Evolutionary conservation across 169 alveolate species (phyloP).

Genomic region (Miamiensis avidus): DNA sequence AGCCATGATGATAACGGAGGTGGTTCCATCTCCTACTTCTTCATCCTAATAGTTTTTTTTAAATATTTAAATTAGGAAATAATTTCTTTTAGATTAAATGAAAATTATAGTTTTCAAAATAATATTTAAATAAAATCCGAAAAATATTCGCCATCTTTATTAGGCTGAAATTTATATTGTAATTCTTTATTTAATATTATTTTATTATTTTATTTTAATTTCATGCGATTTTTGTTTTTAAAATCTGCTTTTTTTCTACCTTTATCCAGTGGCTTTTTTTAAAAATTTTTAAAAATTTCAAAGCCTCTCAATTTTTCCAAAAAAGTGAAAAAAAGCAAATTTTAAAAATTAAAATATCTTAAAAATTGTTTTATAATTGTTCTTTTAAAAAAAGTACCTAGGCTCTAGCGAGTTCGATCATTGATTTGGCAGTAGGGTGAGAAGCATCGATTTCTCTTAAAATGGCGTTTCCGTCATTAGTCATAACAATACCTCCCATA

Average conservation of each 20-base stretch:
- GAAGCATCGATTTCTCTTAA: slow-evolving; percentile 98
- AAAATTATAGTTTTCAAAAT: too few relatives aligned
- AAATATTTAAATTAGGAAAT: too few relatives aligned
- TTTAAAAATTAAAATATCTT: background rate
- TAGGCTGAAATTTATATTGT: too few relatives aligned
- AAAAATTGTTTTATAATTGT: too few relatives aligned
- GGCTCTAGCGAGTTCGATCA: slow-evolving; percentile 96
- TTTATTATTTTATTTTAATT: too few relatives aligned
- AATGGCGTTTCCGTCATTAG: slow-evolving; percentile 98
- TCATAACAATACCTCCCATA: slow-evolving; percentile 99
- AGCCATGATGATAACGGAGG: slow-evolving; percentile 99
- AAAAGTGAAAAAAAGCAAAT: too few relatives aligned
- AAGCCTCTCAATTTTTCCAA: too few relatives aligned
- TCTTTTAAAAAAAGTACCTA: background rate
- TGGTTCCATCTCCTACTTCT: slow-evolving; percentile 99
- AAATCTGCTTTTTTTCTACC: background rate
- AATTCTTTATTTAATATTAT: background rate
- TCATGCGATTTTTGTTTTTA: too few relatives aligned
- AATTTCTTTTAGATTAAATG: background rate
- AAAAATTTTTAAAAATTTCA: too few relatives aligned
- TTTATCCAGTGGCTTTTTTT: background rate
- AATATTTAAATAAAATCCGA: too few relatives aligned
- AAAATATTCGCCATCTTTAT: too few relatives aligned
- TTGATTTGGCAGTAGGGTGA: slow-evolving; percentile 99
- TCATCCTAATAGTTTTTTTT: slow-evolving; percentile 91